Conservation (phyloP, 2,329 filamentous ascomycete genomes). For the Colletotrichum lini region DNA sequence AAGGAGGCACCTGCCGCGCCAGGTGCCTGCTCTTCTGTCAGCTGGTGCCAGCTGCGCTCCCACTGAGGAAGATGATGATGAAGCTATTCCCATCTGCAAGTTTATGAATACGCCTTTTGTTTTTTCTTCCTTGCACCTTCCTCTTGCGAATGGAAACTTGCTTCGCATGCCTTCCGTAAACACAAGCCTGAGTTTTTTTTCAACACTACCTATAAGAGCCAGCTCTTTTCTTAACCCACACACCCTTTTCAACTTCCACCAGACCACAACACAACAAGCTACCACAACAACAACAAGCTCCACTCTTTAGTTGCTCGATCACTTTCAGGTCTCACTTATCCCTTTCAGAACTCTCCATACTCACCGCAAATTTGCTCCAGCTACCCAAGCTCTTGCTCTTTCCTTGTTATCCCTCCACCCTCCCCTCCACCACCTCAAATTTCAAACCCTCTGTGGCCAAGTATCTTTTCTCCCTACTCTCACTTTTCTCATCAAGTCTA, state of each 20-base stretch:
- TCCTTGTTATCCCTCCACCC: too few relatives aligned
- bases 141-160: background rate
- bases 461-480: too few relatives aligned
- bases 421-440: too few relatives aligned
- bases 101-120: too few relatives aligned
- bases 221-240: too few relatives aligned
- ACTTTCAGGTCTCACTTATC: background rate
- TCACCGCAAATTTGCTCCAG: background rate
- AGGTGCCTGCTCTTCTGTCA: fast-evolving
- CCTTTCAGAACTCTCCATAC: background rate
- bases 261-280: background rate
- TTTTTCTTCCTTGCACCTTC: background rate
- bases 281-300: too few relatives aligned
- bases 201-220: background rate
- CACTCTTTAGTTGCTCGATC: background rate
- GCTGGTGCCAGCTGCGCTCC: background rate
- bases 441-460: too few relatives aligned
- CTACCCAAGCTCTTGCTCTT: too few relatives aligned
- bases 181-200: background rate
- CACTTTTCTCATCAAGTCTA: too few relatives aligned
- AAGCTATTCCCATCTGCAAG: background rate
- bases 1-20: fast-evolving
- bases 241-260: background rate
- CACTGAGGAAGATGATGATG: background rate
- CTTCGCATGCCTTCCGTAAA: background rate